A percentile compares a stretch with the other conserved stretches of the same genome.
Evolutionary conservation across 768 basidiomycete genomes (phyloP).

Genomic region (Hemileccinum rubropunctum): DNA sequence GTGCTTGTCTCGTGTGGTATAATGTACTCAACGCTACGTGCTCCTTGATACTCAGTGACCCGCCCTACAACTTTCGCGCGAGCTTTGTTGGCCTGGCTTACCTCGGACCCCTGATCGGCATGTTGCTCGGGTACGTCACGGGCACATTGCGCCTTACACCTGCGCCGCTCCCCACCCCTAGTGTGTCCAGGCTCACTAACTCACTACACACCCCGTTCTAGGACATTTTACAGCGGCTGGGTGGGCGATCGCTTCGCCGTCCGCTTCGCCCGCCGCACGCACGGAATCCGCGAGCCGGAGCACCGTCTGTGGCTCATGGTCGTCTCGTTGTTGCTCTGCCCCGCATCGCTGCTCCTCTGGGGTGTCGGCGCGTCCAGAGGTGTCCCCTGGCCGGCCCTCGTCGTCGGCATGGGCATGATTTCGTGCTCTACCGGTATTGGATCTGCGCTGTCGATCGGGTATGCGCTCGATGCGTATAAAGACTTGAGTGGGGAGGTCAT

Average conservation of each 20-base stretch:
- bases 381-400: conserved; percentile 13
- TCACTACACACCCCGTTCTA: not conserved
- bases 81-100: conserved; percentile 20
- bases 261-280: conserved; percentile 14
- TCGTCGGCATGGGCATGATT: conserved; percentile 21
- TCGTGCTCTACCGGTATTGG: conserved; percentile 22
- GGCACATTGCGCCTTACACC: no score
- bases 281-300: conserved; percentile 19
- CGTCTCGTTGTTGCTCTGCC: conserved; percentile 16
- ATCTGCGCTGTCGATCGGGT: conserved; percentile 16
- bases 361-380: conserved; percentile 19
- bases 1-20: conserved; percentile 21
- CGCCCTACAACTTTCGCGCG: conserved; percentile 23
- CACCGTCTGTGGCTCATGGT: conserved; percentile 26
- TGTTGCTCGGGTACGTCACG: conserved; percentile 17
- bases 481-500: conserved; percentile 19
- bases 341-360: conserved; percentile 20
- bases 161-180: no score
- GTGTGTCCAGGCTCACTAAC: no score
- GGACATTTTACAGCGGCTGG: conserved; percentile 20
- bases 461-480: conserved; percentile 21
- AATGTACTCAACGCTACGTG: conserved; percentile 23
- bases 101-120: conserved; percentile 21
- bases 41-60: conserved; percentile 18
- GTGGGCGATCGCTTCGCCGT: conserved; percentile 22